phyloP scores from a whole-genome alignment of 2,329 filamentous ascomycete genomes.

The Alternaria sp. region DNA sequence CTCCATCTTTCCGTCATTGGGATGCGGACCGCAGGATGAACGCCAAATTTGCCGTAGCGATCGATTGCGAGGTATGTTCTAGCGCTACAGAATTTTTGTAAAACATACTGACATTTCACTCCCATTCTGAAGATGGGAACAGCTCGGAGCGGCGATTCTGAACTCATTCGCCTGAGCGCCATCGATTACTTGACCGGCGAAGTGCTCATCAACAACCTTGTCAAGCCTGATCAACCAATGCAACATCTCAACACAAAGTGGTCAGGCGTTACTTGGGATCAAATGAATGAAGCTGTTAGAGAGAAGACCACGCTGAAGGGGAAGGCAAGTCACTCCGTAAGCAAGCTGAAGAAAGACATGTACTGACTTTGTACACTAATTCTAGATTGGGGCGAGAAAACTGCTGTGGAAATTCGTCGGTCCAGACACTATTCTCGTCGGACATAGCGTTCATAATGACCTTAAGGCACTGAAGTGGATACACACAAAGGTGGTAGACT shows the following conservation, averaged over 20 bases:
- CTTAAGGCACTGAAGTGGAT: conserved; percentile 57
- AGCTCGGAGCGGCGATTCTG: conserved; percentile 52
- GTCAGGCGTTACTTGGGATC: conserved; percentile 56
- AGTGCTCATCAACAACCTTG: conserved; percentile 59
- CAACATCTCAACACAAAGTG: conserved; percentile 58
- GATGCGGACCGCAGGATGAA: neutral
- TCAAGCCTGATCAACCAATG: conserved; percentile 57
- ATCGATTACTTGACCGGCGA: conserved; percentile 58
- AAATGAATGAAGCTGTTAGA: conserved; percentile 49
- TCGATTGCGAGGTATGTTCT: conserved; percentile 57
- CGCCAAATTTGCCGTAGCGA: conserved; percentile 44
- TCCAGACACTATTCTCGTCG: conserved; percentile 57
- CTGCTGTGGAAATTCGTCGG: conserved; percentile 56
- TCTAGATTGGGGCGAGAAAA: conserved; percentile 47
- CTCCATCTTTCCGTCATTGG: neutral
- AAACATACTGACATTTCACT: neutral
- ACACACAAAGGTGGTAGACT: conserved; percentile 56
- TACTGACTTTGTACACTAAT: neutral
- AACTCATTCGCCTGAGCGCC: conserved; percentile 60
- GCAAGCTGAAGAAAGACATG: neutral
- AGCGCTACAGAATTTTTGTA: neutral
- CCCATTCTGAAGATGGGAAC: conserved; percentile 55
- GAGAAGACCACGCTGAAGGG: conserved; percentile 51
- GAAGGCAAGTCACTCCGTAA: conserved; percentile 13
- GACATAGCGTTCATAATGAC: conserved; percentile 55